Conservation (phyloP, 2,329 filamentous ascomycete genomes). For the Cladorrhinum sp. region DNA sequence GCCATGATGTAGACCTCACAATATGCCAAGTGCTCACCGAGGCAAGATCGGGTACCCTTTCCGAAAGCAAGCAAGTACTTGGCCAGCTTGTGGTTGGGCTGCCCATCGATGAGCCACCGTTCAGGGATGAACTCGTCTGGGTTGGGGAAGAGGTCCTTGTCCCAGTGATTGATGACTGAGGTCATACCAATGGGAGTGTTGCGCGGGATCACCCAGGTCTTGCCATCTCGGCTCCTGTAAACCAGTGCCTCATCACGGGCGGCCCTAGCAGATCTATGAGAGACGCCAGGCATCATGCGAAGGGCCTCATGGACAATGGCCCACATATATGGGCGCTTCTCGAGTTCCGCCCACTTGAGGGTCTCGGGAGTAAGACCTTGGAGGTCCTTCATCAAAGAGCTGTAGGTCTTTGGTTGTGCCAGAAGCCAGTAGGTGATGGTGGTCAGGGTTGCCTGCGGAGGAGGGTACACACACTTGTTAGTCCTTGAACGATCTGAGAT, state of each 20-base stretch:
- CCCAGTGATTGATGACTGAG: constrained; percentile 32
- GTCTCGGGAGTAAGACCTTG: constrained; percentile 16
- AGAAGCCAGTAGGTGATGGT: constrained; percentile 30
- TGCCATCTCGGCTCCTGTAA: constrained; percentile 24
- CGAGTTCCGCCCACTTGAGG: constrained; percentile 29
- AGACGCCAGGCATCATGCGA: constrained; percentile 32
- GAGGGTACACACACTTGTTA: background rate
- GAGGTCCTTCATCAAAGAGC: constrained; percentile 26
- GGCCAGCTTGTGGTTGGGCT: constrained; percentile 28
- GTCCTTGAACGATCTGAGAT: background rate
- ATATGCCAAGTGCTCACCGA: constrained; percentile 21
- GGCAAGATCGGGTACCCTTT: constrained; percentile 16
- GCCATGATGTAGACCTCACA: constrained; percentile 26
- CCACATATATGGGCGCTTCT: constrained; percentile 30
- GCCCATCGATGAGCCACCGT: constrained; percentile 28
- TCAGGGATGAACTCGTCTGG: constrained; percentile 23
- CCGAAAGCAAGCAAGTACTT: constrained; percentile 20
- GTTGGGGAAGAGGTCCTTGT: constrained; percentile 30
- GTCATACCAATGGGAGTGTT: constrained; percentile 36
- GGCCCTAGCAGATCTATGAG: constrained; percentile 12
- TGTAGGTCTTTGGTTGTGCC: constrained; percentile 23
- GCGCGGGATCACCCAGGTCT: constrained; percentile 26
- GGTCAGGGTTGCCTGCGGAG: constrained; percentile 21
- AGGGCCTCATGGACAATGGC: constrained; percentile 32
- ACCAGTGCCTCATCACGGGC: constrained; percentile 27